A percentile compares a stretch with the other conserved stretches of the same genome.
phyloP scores from a whole-genome alignment of 225 moss, liverwort and hornwort genomes.

The Polytrichum commune region DNA sequence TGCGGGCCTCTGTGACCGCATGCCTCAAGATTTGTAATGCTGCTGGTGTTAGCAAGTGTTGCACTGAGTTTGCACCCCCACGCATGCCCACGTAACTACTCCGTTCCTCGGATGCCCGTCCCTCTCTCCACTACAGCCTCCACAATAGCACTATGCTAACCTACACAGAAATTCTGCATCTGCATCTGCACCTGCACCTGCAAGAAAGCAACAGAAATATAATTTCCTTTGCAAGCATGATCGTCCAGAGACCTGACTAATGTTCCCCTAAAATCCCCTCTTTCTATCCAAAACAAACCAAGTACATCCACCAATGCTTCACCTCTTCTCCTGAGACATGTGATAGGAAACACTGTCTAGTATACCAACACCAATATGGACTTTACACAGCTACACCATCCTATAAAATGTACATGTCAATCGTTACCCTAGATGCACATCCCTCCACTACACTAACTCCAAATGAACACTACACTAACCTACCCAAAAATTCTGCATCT shows the following conservation, averaged over 20 bases:
- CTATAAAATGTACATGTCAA: no score
- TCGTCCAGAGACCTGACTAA: no score
- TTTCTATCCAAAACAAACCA: no score
- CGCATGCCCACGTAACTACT: constrained; percentile 56
- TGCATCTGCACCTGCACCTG: constrained; percentile 9
- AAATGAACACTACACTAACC: neutral
- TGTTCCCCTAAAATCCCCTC: no score
- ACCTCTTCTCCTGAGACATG: neutral
- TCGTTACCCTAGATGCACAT: no score
- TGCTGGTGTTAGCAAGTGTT: constrained; percentile 66
- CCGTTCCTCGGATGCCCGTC: constrained; percentile 2
- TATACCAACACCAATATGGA: no score
- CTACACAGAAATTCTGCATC: constrained; percentile 1
- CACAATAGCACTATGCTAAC: neutral
- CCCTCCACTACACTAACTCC: no score
- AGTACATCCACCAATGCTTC: no score
- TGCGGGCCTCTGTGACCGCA: constrained; percentile 76
- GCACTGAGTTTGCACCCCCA: constrained; percentile 63
- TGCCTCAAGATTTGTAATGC: constrained; percentile 58
- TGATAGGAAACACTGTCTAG: neutral
- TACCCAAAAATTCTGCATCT: neutral
- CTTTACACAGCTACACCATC: no score
- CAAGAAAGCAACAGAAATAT: no score
- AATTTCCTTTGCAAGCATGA: no score
- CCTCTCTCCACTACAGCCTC: neutral